Conservation (phyloP, 176 grass and related monocot species). For the Oryza meyeriana region DNA sequence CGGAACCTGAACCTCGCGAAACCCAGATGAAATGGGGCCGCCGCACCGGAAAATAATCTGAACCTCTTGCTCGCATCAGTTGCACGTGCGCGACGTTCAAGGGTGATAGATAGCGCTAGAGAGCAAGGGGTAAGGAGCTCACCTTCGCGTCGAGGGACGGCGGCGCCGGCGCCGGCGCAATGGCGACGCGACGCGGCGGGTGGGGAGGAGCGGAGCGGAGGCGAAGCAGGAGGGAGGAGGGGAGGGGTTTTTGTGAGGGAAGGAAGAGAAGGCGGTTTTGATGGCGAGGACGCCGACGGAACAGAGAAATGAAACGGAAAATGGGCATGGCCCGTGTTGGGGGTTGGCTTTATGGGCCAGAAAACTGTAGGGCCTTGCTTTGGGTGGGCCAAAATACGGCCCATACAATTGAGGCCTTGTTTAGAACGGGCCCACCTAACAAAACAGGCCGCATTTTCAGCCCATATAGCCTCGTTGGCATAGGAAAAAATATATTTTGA, state of each 20-base stretch:
- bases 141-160: not conserved
- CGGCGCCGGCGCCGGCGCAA: conserved; percentile 8
- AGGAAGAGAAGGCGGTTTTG: not conserved
- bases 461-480: too few species aligned
- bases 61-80: not conserved
- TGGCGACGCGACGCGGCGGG: conserved; percentile 5
- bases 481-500: too few species aligned
- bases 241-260: conserved; percentile 9
- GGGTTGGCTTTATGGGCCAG: not conserved
- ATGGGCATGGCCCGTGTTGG: not conserved
- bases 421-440: too few species aligned
- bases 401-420: too few species aligned
- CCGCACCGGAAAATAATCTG: not conserved
- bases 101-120: not conserved
- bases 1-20: not conserved
- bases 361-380: too few species aligned
- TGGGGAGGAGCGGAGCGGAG: not conserved
- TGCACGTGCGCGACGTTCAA: not conserved
- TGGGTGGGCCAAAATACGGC: too few species aligned
- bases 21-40: not conserved
- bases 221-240: not conserved
- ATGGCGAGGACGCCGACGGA: not conserved
- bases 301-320: too few species aligned
- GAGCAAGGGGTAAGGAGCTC: not conserved
- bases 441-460: too few species aligned